These are phyloP conservation scores for Alternaria sp. DNA, from an alignment of 2,329 filamentous ascomycete species.

Conservation along the genomic window DNA sequence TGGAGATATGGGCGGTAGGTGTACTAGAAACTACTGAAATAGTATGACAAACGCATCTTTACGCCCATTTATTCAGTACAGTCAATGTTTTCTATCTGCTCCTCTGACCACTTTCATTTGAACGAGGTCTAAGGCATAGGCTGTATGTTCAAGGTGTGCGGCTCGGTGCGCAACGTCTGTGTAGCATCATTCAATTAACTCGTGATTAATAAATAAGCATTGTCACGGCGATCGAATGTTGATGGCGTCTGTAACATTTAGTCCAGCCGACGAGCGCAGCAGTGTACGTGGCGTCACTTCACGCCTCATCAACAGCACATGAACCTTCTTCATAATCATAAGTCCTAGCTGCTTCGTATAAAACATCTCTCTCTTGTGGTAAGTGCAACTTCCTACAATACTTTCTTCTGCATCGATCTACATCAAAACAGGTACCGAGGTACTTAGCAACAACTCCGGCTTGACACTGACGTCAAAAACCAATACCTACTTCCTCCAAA, in stretches of 20 bases:
- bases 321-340: neutral
- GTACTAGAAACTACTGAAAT: neutral
- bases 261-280: neutral
- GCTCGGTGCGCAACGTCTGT: neutral
- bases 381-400: neutral
- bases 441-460: neutral
- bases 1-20: neutral
- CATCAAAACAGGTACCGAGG: neutral
- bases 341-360: neutral
- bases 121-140: accelerated
- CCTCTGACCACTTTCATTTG: neutral
- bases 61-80: neutral
- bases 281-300: neutral
- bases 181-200: neutral
- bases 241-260: neutral
- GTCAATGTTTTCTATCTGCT: neutral
- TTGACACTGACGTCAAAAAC: neutral
- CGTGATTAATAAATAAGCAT: neutral
- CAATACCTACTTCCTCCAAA: neutral
- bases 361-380: neutral
- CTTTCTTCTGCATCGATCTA: neutral
- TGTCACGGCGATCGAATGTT: neutral
- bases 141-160: too few relatives aligned
- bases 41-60: too few relatives aligned
- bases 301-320: neutral